Evolutionary conservation across 331 rosid species (phyloP).

Genomic region (Acacia concinna): DNA sequence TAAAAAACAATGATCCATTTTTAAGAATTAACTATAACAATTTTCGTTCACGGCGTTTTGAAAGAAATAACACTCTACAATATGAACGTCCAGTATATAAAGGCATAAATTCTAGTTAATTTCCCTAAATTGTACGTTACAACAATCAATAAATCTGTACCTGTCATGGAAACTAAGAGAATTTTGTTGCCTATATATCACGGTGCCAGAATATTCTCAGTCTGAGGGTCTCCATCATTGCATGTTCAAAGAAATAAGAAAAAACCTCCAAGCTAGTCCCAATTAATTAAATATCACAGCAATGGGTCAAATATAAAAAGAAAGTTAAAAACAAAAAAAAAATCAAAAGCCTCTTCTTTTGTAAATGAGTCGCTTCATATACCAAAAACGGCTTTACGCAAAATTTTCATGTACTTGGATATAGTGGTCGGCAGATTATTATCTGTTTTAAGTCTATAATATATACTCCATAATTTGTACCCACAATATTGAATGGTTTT

Average conservation of each 20-base stretch:
- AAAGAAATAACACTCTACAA: too few species aligned
- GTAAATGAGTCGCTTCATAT: background rate
- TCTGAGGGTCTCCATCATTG: background rate
- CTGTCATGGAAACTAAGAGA: background rate
- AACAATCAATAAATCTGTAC: background rate
- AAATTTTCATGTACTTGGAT: background rate
- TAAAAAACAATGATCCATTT: too few species aligned
- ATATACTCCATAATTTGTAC: background rate
- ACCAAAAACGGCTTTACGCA: background rate
- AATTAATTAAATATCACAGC: too few species aligned
- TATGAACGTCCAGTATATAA: background rate
- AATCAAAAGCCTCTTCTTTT: background rate
- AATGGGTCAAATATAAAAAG: too few species aligned
- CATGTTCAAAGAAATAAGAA: background rate
- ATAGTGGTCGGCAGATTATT: background rate
- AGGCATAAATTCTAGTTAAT: background rate
- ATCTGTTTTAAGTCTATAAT: background rate
- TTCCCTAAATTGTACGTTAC: background rate
- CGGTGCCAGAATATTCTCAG: background rate
- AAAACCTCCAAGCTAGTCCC: background rate
- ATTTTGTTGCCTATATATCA: background rate
- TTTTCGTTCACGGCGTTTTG: too few species aligned
- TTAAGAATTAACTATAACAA: too few species aligned
- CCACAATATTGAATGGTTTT: too few species aligned
- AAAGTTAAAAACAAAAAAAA: background rate